These are phyloP conservation scores for Tolypocladium album DNA, from an alignment of 2,329 filamentous ascomycete genomes.

Conservation along the genomic window DNA sequence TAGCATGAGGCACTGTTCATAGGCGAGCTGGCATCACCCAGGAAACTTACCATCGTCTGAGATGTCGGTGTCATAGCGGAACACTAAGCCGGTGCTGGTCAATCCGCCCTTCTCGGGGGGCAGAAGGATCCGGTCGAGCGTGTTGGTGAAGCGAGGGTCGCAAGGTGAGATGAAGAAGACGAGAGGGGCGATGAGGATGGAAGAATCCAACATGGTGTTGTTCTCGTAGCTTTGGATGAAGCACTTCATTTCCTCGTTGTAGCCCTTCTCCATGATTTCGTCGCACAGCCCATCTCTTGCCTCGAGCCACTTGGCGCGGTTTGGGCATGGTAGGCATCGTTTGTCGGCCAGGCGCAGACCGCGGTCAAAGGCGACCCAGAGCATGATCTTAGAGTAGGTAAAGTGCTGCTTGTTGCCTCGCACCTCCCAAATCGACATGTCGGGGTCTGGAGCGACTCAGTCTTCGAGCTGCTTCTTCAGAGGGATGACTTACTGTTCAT, in stretches of 20 bases:
- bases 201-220: slow-evolving; percentile 59
- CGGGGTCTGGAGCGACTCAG: slow-evolving; percentile 36
- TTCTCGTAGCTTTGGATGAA: slow-evolving; percentile 72
- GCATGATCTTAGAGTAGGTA: slow-evolving; percentile 72
- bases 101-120: slow-evolving; percentile 65
- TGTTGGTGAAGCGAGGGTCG: slow-evolving; percentile 63
- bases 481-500: slow-evolving; percentile 35
- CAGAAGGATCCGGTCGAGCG: slow-evolving; percentile 60
- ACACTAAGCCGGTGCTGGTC: slow-evolving; percentile 65
- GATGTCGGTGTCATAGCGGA: slow-evolving; percentile 59
- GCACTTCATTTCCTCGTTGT: slow-evolving; percentile 56
- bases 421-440: slow-evolving; percentile 81
- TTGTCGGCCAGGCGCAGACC: slow-evolving; percentile 66
- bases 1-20: slow-evolving; percentile 7
- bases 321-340: slow-evolving; percentile 63
- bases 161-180: slow-evolving; percentile 74
- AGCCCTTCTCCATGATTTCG: slow-evolving; percentile 66
- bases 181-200: slow-evolving; percentile 64
- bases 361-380: slow-evolving; percentile 73
- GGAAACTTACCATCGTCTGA: slow-evolving; percentile 51
- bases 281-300: slow-evolving; percentile 61
- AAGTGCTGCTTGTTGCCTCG: slow-evolving; percentile 67
- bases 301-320: slow-evolving; percentile 53
- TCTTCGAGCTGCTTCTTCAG: background rate
- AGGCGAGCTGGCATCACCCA: background rate